Evolutionary conservation across 2,329 filamentous ascomycete species (phyloP).

Genomic region (Claviceps pazoutovae): DNA sequence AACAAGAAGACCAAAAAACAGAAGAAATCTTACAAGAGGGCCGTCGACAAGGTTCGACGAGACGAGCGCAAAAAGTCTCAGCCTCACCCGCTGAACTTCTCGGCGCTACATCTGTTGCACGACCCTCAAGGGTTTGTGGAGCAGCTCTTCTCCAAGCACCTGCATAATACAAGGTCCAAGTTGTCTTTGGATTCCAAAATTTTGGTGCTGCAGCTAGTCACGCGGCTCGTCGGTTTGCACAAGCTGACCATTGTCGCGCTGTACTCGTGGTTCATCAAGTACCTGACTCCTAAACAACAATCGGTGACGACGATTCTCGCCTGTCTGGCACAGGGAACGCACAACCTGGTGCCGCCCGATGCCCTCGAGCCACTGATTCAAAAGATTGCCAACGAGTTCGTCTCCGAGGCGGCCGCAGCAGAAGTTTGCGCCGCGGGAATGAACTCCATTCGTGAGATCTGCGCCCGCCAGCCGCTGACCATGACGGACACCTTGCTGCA

Average conservation of each 20-base stretch:
- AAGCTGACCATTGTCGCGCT: constrained; percentile 79
- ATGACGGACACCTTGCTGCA: constrained; percentile 95
- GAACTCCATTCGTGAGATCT: constrained; percentile 90
- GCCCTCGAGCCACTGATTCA: constrained; percentile 77
- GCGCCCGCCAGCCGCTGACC: constrained; percentile 80
- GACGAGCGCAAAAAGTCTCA: constrained; percentile 79
- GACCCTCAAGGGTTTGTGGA: constrained; percentile 93
- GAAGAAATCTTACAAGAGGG: constrained; percentile 62
- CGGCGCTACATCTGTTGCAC: constrained; percentile 81
- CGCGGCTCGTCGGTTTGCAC: constrained; percentile 80
- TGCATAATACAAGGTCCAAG: constrained; percentile 75
- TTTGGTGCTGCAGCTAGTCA: constrained; percentile 80
- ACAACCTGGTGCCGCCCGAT: constrained; percentile 85
- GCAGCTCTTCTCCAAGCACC: constrained; percentile 74
- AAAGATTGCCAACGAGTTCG: constrained; percentile 97
- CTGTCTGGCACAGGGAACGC: constrained; percentile 80
- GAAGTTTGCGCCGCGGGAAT: constrained; percentile 87
- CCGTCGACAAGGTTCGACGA: constrained; percentile 67
- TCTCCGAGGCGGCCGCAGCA: constrained; percentile 80
- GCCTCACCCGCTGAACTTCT: constrained; percentile 87
- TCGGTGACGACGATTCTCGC: constrained; percentile 89
- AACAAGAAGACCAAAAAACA: constrained; percentile 96
- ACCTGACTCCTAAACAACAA: constrained; percentile 73
- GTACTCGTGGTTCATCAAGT: constrained; percentile 95
- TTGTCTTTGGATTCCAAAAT: constrained; percentile 80